Conservation (phyloP, 768 basidiomycete species). For the Russula olivacea region DNA sequence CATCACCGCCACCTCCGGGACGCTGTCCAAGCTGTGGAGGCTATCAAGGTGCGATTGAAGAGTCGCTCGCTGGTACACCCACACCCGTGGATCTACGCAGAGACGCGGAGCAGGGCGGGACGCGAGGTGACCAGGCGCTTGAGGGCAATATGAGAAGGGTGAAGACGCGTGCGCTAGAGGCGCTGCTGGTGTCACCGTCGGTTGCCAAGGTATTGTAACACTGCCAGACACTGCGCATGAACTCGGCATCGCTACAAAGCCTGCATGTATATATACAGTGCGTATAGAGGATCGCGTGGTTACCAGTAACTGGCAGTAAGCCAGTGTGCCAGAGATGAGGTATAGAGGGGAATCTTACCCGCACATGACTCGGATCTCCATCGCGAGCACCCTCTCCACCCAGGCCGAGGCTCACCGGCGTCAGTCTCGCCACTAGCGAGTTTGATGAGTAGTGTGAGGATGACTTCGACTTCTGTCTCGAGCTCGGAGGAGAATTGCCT, state of each 20-base stretch:
- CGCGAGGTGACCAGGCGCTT: slow-evolving; percentile 90
- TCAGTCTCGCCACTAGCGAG: too few relatives aligned
- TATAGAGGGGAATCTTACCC: slow-evolving; percentile 7
- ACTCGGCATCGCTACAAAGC: slow-evolving; percentile 22
- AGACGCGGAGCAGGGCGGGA: slow-evolving; percentile 74
- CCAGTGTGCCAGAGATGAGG: neutral
- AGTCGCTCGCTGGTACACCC: slow-evolving; percentile 45
- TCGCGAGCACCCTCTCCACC: too few relatives aligned
- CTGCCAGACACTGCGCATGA: slow-evolving; percentile 21
- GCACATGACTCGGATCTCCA: slow-evolving; percentile 10
- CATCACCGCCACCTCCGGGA: slow-evolving; percentile 78
- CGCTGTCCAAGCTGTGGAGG: slow-evolving; percentile 54
- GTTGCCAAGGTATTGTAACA: slow-evolving; percentile 10
- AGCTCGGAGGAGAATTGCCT: too few relatives aligned
- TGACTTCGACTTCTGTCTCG: too few relatives aligned
- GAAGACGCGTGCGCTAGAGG: too few relatives aligned
- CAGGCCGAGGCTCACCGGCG: too few relatives aligned
- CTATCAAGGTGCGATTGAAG: slow-evolving; percentile 41
- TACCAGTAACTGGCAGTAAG: too few relatives aligned
- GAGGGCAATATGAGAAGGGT: too few relatives aligned
- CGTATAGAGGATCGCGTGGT: too few relatives aligned
- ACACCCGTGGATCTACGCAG: slow-evolving; percentile 78
- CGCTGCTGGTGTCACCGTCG: slow-evolving; percentile 57
- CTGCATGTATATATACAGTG: neutral
- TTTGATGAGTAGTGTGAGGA: too few relatives aligned